These are phyloP conservation scores for Saturnispora saitoi DNA, from an alignment of 805 yeast species.

Conservation along the genomic window DNA sequence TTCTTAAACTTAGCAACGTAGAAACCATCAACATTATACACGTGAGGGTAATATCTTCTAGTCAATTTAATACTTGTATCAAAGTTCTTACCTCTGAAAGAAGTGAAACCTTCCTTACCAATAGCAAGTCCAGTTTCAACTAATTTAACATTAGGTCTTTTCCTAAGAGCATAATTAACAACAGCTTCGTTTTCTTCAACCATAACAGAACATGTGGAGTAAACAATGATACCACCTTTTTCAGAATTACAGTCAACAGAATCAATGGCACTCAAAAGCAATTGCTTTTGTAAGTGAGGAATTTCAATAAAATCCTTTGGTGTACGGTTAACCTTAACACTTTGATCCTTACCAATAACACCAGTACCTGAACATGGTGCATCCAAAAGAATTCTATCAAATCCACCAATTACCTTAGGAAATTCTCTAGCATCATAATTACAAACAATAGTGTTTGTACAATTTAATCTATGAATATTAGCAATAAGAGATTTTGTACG, in stretches of 20 bases:
- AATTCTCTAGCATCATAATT: constrained; percentile 97
- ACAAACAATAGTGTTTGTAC: constrained; percentile 93
- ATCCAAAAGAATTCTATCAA: constrained; percentile 88
- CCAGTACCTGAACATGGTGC: constrained; percentile 99
- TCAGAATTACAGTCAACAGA: constrained; percentile 89
- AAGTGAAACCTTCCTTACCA: constrained; percentile 93
- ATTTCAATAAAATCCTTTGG: constrained; percentile 95
- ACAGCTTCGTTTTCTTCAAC: constrained; percentile 98
- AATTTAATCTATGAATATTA: constrained; percentile 93
- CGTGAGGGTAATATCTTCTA: constrained; percentile 96
- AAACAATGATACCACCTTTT: constrained; percentile 90
- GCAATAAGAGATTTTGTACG: constrained; percentile 96
- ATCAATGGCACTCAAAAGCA: constrained; percentile 89
- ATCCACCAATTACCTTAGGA: constrained; percentile 97
- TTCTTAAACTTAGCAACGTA: constrained; percentile 94
- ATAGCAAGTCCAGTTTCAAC: constrained; percentile 89
- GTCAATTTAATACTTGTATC: constrained; percentile 69
- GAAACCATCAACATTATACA: constrained; percentile 97
- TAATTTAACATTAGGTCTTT: constrained; percentile 90
- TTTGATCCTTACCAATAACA: constrained; percentile 94
- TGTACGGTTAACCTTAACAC: constrained; percentile 86
- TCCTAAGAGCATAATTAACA: constrained; percentile 93
- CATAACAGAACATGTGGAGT: constrained; percentile 96
- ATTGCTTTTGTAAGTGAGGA: constrained; percentile 93
- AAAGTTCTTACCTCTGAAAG: constrained; percentile 88